Evolutionary conservation across 176 grass and related monocot genomes (phyloP).

Genomic region (Paspalum notatum): DNA sequence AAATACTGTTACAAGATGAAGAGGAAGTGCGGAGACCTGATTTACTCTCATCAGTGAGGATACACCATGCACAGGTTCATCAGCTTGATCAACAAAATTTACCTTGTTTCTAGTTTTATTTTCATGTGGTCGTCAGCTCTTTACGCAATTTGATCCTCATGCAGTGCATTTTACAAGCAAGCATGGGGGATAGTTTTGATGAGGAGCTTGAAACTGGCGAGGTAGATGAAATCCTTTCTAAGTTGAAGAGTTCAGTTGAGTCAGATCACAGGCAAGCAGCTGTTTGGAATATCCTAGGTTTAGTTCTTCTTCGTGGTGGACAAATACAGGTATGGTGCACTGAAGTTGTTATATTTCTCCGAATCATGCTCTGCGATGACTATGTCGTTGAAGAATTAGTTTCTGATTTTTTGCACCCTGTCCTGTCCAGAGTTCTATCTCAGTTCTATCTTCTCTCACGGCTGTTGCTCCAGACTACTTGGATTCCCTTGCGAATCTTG

Average conservation of each 20-base stretch:
- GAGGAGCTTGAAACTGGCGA: conserved; percentile 84
- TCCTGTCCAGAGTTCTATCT: conserved; percentile 84
- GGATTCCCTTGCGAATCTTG: conserved; percentile 93
- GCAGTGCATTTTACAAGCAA: conserved; percentile 92
- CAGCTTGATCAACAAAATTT: conserved; percentile 3
- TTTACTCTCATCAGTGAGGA: conserved; percentile 87
- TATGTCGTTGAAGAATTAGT: conserved; percentile 20
- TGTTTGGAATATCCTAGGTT: conserved; percentile 96
- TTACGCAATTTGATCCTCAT: conserved; percentile 30
- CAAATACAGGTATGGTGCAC: conserved; percentile 68
- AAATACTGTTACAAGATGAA: conserved; percentile 92
- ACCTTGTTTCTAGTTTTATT: neutral
- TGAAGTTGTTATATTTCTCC: conserved; percentile 18
- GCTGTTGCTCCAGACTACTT: conserved; percentile 79
- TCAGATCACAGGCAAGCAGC: conserved; percentile 89
- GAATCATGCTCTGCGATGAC: conserved; percentile 13
- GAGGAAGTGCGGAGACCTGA: conserved; percentile 84
- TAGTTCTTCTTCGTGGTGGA: conserved; percentile 86
- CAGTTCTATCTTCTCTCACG: conserved; percentile 87
- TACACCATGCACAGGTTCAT: conserved; percentile 94
- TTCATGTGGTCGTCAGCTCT: neutral
- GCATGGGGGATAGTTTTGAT: conserved; percentile 81
- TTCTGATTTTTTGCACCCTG: conserved; percentile 47
- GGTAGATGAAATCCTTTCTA: conserved; percentile 82
- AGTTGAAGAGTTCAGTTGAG: conserved; percentile 84